Evolutionary conservation across 2,329 filamentous ascomycete genomes (phyloP).

Genomic region (Fusarium secorum): DNA sequence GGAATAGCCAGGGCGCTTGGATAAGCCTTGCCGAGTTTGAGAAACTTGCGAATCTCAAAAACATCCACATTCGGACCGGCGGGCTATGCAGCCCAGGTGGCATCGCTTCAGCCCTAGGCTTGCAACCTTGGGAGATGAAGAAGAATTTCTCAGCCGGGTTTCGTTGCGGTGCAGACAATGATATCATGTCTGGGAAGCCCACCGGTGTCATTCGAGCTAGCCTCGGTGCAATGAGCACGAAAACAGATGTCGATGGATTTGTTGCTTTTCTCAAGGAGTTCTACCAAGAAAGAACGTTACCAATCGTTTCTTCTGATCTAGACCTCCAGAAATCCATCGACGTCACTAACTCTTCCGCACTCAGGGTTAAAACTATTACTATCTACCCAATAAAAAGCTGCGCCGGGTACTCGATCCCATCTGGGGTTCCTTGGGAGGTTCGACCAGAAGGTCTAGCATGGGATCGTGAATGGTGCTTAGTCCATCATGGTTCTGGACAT

Average conservation of each 20-base stretch:
- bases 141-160: slow-evolving; percentile 85
- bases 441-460: slow-evolving; percentile 84
- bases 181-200: slow-evolving; percentile 83
- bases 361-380: slow-evolving; percentile 67
- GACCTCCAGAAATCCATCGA: background rate
- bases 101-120: slow-evolving; percentile 73
- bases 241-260: slow-evolving; percentile 76
- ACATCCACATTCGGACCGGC: slow-evolving; percentile 86
- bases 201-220: slow-evolving; percentile 88
- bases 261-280: slow-evolving; percentile 76
- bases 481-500: slow-evolving; percentile 84
- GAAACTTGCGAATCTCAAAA: slow-evolving; percentile 79
- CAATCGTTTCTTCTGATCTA: background rate
- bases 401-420: slow-evolving; percentile 76
- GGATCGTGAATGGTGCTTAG: slow-evolving; percentile 96
- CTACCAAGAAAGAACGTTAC: slow-evolving; percentile 28
- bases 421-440: slow-evolving; percentile 74
- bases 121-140: slow-evolving; percentile 83
- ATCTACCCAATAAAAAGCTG: slow-evolving; percentile 97
- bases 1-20: slow-evolving; percentile 74
- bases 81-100: slow-evolving; percentile 93
- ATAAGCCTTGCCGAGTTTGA: slow-evolving; percentile 85
- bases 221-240: slow-evolving; percentile 87
- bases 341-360: background rate
- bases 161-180: slow-evolving; percentile 83